Evolutionary conservation across 2,329 filamentous ascomycete species (phyloP).

Genomic region (Fusarium hostae): DNA sequence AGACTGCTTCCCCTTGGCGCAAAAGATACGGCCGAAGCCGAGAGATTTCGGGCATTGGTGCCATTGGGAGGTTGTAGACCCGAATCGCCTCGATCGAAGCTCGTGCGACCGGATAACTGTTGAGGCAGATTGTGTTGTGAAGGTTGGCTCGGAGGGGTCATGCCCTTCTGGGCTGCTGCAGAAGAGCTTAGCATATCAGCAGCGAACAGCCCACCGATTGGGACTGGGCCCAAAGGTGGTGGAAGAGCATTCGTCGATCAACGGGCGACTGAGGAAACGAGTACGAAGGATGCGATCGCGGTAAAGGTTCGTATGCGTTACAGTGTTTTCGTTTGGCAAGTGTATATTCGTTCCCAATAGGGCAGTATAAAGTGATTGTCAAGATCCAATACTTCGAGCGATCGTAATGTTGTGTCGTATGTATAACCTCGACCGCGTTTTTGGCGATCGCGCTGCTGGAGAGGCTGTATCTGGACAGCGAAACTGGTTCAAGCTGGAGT

Average conservation of each 20-base stretch:
- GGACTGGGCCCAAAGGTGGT: conserved; percentile 52
- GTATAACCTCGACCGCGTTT: conserved; percentile 12
- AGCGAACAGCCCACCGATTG: conserved; percentile 51
- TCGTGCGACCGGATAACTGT: conserved; percentile 43
- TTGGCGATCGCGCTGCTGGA: conserved; percentile 11
- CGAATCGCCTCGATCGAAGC: conserved; percentile 64
- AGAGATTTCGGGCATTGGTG: conserved; percentile 57
- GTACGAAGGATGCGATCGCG: conserved; percentile 30
- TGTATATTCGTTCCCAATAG: conserved; percentile 2
- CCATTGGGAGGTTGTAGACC: conserved; percentile 63
- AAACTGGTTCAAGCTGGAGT: conserved; percentile 22
- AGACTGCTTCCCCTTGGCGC: conserved; percentile 75
- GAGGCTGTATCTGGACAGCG: conserved; percentile 10
- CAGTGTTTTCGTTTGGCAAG: conserved; percentile 10
- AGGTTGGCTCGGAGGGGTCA: conserved; percentile 48
- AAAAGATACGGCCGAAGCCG: conserved; percentile 69
- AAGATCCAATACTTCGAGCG: not conserved
- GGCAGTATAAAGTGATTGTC: not conserved
- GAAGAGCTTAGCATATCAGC: conserved; percentile 50
- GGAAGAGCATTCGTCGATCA: conserved; percentile 52
- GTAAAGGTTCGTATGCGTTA: conserved; percentile 13
- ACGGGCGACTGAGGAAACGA: conserved; percentile 15
- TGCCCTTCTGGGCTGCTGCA: conserved; percentile 47
- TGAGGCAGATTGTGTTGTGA: conserved; percentile 53
- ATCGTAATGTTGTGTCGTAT: not conserved